A percentile compares a stretch with the other conserved stretches of the same genome.
Evolutionary conservation across 108 stramenopile species (phyloP).

Genomic region (Nitzschia putrida): DNA sequence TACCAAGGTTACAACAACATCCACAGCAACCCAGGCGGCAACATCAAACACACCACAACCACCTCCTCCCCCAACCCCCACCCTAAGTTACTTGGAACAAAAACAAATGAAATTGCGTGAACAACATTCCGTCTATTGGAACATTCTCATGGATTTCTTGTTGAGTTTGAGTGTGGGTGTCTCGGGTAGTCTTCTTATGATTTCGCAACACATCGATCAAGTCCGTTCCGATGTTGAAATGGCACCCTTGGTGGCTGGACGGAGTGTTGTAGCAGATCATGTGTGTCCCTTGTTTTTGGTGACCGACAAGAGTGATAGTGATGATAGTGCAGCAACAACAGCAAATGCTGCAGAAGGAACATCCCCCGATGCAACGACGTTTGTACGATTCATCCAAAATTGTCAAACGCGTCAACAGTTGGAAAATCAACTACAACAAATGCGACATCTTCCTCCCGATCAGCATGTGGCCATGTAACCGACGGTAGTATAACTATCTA

Average conservation of each 20-base stretch:
- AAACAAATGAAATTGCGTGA: not conserved
- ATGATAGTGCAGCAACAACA: not conserved
- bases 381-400: slow-evolving; percentile 12
- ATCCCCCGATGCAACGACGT: slow-evolving; percentile 9
- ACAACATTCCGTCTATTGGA: slow-evolving; percentile 10
- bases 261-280: slow-evolving; percentile 27
- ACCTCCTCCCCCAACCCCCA: not conserved
- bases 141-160: slow-evolving; percentile 18
- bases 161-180: slow-evolving; percentile 27
- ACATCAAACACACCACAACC: not conserved
- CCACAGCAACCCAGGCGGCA: not conserved
- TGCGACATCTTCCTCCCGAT: slow-evolving; percentile 61
- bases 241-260: slow-evolving; percentile 35
- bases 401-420: slow-evolving; percentile 21
- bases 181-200: slow-evolving; percentile 16
- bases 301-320: not conserved
- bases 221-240: slow-evolving; percentile 23
- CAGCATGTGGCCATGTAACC: slow-evolving; percentile 95
- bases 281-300: slow-evolving; percentile 22
- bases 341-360: not conserved
- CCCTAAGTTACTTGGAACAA: not conserved
- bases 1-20: not conserved
- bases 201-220: not conserved
- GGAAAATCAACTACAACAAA: slow-evolving; percentile 7
- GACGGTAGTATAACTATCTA: no score